Evolutionary conservation across 805 yeast species (phyloP), one percentile per base, ranked within the genome.

Genomic region (Nakazawaea ernobii): DNA sequence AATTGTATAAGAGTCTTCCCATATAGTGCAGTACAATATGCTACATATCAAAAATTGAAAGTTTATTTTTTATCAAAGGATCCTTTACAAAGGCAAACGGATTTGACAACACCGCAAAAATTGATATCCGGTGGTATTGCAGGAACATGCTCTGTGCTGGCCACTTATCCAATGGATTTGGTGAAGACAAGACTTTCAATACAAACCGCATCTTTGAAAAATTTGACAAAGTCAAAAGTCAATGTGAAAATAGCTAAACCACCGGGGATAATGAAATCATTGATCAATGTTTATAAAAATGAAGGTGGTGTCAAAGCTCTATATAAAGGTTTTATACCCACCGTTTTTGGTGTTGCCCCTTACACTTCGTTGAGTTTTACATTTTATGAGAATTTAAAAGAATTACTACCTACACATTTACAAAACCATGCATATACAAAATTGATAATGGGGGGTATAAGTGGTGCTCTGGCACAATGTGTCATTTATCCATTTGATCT

Each of bases 281-380:
- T 86, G 48, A 56, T 52, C 32, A 67, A 71, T 14, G 88, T 90
- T 17, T 87, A 86, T 64, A 57, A 55, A 13, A 75, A 73, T 13
- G 99, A 92, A 66, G 98, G 98, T 33, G 96, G 97, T 0, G 24
- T 88, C 8, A 51, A 60, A 2, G 95, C 90, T 0, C 69, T 92
- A 13, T 92, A 87, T 61, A 73, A 91, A 44, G 99, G 99, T 2
- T 71, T 91, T 10, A 70, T 83, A 52, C 96, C 98, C n/a, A 92
- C 98, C 0, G 80, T 91, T 1, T 66, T 87, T 49, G 97, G 98
- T 1, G 97, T 94, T 17, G 97, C 96, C 1, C 97, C 98, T 1
- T 94, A 91, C 59, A 97, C 89, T 30, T 96, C 96, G 4, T 76
- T 92, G 45, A 92, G 91, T 65, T 92, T 92, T 61, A 84, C 96